Conservation (phyloP, 345 rosid genomes). For the Heritiera littoralis region DNA sequence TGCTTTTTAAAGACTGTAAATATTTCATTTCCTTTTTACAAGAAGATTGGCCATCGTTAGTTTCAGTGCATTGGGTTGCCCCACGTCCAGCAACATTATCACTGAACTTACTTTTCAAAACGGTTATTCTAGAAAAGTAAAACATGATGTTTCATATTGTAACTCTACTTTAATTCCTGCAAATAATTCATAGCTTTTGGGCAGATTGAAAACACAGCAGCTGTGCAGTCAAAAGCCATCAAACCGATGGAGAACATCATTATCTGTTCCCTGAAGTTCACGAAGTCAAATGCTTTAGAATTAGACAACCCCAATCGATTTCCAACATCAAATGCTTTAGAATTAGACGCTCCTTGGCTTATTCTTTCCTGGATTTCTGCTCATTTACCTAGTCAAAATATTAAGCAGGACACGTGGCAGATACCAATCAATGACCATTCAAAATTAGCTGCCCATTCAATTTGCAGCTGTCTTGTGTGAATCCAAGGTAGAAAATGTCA, state of each 20-base stretch:
- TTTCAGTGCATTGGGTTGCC: background rate
- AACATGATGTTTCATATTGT: background rate
- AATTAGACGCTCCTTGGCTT: background rate
- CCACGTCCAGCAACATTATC: background rate
- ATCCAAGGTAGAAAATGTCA: background rate
- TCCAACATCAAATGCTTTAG: background rate
- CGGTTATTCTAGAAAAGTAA: background rate
- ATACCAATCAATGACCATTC: background rate
- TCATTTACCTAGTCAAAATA: constrained; percentile 10
- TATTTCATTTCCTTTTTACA: background rate
- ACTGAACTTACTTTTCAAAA: background rate
- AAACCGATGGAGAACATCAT: background rate
- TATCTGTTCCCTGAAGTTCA: background rate
- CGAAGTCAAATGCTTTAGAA: background rate
- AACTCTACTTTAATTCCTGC: background rate
- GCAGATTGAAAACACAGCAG: background rate
- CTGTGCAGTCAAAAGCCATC: background rate
- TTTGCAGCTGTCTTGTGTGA: background rate
- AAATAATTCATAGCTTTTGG: background rate
- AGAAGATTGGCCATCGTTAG: background rate
- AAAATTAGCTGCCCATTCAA: background rate
- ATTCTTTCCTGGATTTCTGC: background rate
- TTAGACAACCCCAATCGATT: background rate
- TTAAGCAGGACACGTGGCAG: background rate
- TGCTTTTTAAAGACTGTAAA: background rate